Percentiles rank a stretch among this genome's conserved stretches.
These are phyloP conservation scores for Hypoxylon sp. DNA, from an alignment of 2,329 filamentous ascomycete genomes.

Conservation along the genomic window DNA sequence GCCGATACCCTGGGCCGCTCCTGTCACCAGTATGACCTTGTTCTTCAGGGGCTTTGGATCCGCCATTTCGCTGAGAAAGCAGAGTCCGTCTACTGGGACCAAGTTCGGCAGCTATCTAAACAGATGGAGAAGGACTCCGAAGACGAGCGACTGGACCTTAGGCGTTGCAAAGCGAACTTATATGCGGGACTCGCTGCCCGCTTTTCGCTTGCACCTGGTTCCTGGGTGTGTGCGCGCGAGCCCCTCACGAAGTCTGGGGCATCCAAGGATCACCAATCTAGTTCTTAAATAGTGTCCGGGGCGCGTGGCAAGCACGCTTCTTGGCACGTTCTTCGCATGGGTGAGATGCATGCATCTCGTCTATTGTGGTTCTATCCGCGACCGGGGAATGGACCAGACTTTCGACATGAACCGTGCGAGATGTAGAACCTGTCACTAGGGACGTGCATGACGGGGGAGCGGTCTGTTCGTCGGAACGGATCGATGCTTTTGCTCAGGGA, in stretches of 20 bases:
- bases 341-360: constrained; percentile 11
- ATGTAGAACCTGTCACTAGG: not conserved
- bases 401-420: constrained; percentile 7
- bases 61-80: constrained; percentile 32
- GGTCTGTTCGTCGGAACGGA: constrained; percentile 6
- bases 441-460: not conserved
- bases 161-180: not conserved
- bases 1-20: constrained; percentile 41
- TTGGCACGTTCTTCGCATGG: not conserved
- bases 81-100: too few relatives aligned
- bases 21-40: constrained; percentile 45
- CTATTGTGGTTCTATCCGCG: not conserved
- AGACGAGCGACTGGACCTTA: not conserved
- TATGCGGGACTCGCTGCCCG: constrained; percentile 3
- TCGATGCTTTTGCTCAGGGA: constrained; percentile 7
- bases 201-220: not conserved
- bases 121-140: not conserved
- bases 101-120: not conserved
- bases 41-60: constrained; percentile 40
- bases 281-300: not conserved
- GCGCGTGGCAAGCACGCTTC: constrained; percentile 6
- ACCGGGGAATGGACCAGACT: constrained; percentile 3
- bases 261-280: not conserved
- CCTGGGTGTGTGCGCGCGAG: not conserved
- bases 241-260: not conserved